These are phyloP conservation scores for Rhynchosporium agropyri DNA, from an alignment of 2,329 filamentous ascomycete genomes.

Conservation along the genomic window DNA sequence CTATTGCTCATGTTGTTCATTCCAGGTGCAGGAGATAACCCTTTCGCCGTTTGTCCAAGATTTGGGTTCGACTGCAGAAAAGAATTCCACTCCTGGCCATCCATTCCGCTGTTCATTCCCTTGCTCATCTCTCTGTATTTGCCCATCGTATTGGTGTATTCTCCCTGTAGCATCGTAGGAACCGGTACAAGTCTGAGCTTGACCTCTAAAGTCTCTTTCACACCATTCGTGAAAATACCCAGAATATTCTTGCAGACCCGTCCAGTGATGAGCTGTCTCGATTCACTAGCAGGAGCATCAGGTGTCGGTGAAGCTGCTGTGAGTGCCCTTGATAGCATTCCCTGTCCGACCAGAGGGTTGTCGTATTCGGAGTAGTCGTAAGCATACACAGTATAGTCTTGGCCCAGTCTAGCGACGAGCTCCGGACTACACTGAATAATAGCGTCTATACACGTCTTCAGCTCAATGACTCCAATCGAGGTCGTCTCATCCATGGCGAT, in stretches of 20 bases:
- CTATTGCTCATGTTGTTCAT: constrained; percentile 16
- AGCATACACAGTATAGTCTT: constrained; percentile 93
- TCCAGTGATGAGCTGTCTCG: constrained; percentile 78
- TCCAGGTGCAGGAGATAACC: constrained; percentile 25
- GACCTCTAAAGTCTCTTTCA: constrained; percentile 89
- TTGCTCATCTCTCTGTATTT: constrained; percentile 61
- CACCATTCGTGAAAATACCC: constrained; percentile 79
- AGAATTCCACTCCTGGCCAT: constrained; percentile 76
- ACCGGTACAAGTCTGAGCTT: constrained; percentile 84
- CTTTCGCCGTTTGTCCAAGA: constrained; percentile 45
- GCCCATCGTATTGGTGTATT: constrained; percentile 63
- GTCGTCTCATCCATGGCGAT: constrained; percentile 77
- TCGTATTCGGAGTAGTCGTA: constrained; percentile 96
- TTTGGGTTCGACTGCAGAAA: constrained; percentile 73
- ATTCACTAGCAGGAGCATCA: constrained; percentile 58
- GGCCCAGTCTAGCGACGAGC: constrained; percentile 69
- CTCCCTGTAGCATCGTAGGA: constrained; percentile 56
- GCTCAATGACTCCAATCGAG: constrained; percentile 84
- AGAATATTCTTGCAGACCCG: constrained; percentile 85
- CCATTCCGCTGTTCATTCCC: constrained; percentile 60
- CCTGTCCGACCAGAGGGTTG: constrained; percentile 89
- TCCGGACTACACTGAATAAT: constrained; percentile 82
- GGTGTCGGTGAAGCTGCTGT: constrained; percentile 57
- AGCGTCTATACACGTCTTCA: constrained; percentile 84
- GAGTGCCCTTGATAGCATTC: constrained; percentile 86